Evolutionary conservation across 495 filamentous ascomycete species (phyloP).

Genomic region (Delitschia confertaspora): DNA sequence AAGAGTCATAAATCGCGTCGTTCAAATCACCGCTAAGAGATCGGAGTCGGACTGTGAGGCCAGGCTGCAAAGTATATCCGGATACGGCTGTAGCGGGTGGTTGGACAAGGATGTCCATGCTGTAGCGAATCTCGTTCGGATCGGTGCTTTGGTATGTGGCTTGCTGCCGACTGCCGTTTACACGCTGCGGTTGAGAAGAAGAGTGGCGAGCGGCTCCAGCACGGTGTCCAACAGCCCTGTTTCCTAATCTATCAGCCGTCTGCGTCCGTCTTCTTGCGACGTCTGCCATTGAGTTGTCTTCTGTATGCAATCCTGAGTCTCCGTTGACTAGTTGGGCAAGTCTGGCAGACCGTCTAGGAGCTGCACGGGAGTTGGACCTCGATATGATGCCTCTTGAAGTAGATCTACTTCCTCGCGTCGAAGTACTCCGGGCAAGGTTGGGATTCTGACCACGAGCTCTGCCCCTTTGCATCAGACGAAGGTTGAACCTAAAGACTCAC

Average conservation of each 20-base stretch:
- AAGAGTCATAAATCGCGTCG: conserved; percentile 17
- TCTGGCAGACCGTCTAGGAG: conserved; percentile 21
- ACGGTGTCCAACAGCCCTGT: conserved; percentile 16
- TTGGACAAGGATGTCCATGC: conserved; percentile 25
- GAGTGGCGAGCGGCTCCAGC: too few relatives aligned
- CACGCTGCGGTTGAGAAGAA: too few relatives aligned
- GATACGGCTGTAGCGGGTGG: conserved; percentile 16
- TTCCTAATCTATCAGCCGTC: conserved; percentile 8
- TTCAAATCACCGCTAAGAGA: conserved; percentile 8
- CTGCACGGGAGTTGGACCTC: conserved; percentile 1
- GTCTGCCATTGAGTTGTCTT: conserved; percentile 22
- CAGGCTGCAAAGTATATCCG: conserved; percentile 7
- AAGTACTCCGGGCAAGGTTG: conserved; percentile 18
- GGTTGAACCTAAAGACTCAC: conserved; percentile 20
- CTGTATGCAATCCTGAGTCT: not conserved
- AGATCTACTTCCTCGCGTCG: conserved; percentile 17
- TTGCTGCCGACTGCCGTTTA: too few relatives aligned
- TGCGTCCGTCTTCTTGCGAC: conserved; percentile 23
- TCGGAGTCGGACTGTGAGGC: conserved; percentile 21
- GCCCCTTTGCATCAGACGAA: conserved; percentile 29
- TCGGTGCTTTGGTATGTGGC: too few relatives aligned
- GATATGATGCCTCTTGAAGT: conserved; percentile 13
- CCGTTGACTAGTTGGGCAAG: conserved; percentile 18
- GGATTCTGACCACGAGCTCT: conserved; percentile 23
- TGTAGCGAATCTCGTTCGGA: conserved; percentile 22